Base-by-base conservation (phyloP, 768 basidiomycete species). In the Cyclocybe cylindracea region DNA sequence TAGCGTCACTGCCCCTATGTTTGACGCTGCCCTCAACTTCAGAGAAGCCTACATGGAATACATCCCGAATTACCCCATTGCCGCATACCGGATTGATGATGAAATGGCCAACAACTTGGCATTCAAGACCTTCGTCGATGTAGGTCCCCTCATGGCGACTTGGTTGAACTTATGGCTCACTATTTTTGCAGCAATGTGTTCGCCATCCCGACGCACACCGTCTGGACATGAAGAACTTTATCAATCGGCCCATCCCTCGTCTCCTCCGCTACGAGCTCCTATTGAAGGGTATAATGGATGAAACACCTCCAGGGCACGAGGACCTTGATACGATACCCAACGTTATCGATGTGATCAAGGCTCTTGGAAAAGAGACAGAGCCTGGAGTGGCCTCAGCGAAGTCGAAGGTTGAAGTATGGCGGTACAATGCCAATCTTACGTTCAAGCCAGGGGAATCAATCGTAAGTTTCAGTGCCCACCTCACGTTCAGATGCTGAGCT, bases 21-120 rank as follows among this genome's bases (percentile, higher is more conserved):
- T 92, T 46, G 87, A 94, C 64, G 92, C 92, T 3, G 92, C 94
- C 1, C 78, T 97, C 54, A 92, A 95, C 58, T 98, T 96, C 78
- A 82, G 91, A 5, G 89, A 91, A 44, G 87, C 89, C 10, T 99
- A 99, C 68, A 84, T 94, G 78, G 89, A 93, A 55, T 98, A 97
- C 61, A 84, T 93, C 54, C 83, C 90, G n/a, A 87, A 94, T 71
- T 91, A 94, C 68, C 95, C 96, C 1, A 90, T 92, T 43, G 95
- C 94, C 0, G 87, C 89, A 1, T 90, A 90, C 62, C 74, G 88
- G 39, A 88, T 98, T 49, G 90, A 92, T 52, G 87, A 94, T 31
- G 95, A 97, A 71, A 85, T 89, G 78, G 85, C 78, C 8, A 87
- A 80, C 47, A 98, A 96, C 57, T 72, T 79, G 1, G 73, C 84